Evolutionary conservation across 1,139 yeast genomes (phyloP).

Genomic region (Debaryomyces sp.): DNA sequence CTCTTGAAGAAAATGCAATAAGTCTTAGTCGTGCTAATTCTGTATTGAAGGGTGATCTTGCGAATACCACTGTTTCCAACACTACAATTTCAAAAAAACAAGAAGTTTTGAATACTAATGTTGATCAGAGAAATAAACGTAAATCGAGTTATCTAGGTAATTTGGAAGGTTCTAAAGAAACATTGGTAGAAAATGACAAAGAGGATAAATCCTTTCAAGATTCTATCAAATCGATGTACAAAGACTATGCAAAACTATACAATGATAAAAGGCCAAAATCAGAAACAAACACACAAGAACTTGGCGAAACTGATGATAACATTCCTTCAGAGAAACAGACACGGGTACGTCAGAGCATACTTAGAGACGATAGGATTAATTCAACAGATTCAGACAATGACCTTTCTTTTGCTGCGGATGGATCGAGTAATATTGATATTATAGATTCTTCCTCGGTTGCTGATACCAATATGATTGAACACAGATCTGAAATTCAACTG

Average conservation of each 20-base stretch:
- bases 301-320: not conserved
- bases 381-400: not conserved
- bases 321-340: not conserved
- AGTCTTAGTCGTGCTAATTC: conserved; percentile 23
- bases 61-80: conserved; percentile 14
- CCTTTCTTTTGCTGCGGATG: not conserved
- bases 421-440: conserved; percentile 13
- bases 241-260: conserved; percentile 22
- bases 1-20: conserved; percentile 18
- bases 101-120: conserved; percentile 34
- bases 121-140: conserved; percentile 27
- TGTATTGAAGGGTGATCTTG: conserved; percentile 7
- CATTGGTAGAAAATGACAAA: conserved; percentile 18
- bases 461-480: conserved; percentile 13
- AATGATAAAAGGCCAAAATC: conserved; percentile 7
- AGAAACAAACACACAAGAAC: not conserved
- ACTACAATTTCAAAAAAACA: conserved; percentile 34
- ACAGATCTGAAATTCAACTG: not conserved
- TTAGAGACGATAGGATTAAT: not conserved
- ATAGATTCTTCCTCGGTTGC: conserved; percentile 21
- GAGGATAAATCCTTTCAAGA: conserved; percentile 11
- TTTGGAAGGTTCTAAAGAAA: conserved; percentile 27
- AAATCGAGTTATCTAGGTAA: conserved; percentile 29
- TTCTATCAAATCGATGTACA: conserved; percentile 25
- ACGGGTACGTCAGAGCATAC: not conserved